Evolutionary conservation across 345 rosid species (phyloP), one percentile per base, ranked within the genome.

Genomic region (Ceriops tagal): DNA sequence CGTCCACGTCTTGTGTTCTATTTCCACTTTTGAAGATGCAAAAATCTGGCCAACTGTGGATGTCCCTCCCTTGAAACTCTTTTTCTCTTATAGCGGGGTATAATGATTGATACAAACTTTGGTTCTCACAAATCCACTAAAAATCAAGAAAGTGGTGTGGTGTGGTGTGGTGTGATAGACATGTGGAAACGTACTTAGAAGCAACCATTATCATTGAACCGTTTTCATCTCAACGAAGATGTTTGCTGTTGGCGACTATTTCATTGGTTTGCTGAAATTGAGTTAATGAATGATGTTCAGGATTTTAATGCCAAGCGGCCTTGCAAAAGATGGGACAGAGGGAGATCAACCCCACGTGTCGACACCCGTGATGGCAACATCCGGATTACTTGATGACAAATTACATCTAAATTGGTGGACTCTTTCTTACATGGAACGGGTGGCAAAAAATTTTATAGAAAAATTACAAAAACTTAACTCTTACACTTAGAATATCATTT

Each of bases 341-440:
- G 97, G 98, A 68, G 98, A 93, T 68, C 97, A 93, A 78, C 89
- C 97, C 30, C 98, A 93, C 74, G 98, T 93, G 58, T 93, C 97
- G 55, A 93, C 97, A 61, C 86, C 96, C 58, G 96, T 93, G 47
- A 93, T 93, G 98, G 98, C 96, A 35, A 93, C 96, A 46, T 92
- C 91, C 27, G 98, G 98, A 56, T 93, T 78, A 65, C 59, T 15
- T 58, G 56, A 8, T 49, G 15, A 10, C 59, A 34, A 53, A 10
- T 53, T 22, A 9, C 1, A 21, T 21, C 8, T 26, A n/a, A 32
- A 28, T 32, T 35, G 16, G 49, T 74, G 24, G 9, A 43, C 65
- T 63, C 32, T 58, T 47, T 0, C 24, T 24, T 24, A 24, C 24
- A 24, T 24, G 24, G 24, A 24, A 24, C 24, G 24, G 24, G 24